Conservation (phyloP, 1,284 basidiomycete species). For the Bjerkandera adusta region DNA sequence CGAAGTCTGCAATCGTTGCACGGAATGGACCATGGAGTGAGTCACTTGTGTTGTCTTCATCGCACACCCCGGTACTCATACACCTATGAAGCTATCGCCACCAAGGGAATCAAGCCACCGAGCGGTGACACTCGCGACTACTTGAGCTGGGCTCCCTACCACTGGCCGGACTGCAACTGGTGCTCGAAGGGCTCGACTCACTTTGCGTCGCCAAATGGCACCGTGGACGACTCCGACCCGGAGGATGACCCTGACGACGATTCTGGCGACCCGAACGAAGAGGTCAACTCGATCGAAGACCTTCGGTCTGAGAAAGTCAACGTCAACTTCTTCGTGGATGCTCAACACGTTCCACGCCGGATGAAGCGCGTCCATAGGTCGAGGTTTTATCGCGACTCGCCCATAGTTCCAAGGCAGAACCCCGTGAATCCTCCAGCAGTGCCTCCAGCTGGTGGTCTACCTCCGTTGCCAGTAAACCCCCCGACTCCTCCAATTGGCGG, state of each 20-base stretch:
- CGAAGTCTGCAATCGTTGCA: slow-evolving; percentile 43
- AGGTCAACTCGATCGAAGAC: slow-evolving; percentile 9
- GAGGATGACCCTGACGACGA: slow-evolving; percentile 9
- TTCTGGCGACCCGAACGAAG: slow-evolving; percentile 7
- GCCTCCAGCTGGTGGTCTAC: too few relatives aligned
- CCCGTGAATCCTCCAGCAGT: too few relatives aligned
- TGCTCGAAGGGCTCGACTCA: slow-evolving; percentile 30
- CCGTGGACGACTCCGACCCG: slow-evolving; percentile 4
- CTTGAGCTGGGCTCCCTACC: slow-evolving; percentile 58
- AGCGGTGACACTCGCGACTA: slow-evolving; percentile 48
- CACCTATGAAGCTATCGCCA: slow-evolving; percentile 20
- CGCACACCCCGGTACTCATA: slow-evolving; percentile 23
- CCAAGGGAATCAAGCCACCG: slow-evolving; percentile 26
- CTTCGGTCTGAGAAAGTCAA: slow-evolving; percentile 8
- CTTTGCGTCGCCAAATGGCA: slow-evolving; percentile 23
- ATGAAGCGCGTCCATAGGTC: slow-evolving; percentile 18
- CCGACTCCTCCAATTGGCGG: too few relatives aligned
- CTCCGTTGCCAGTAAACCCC: too few relatives aligned
- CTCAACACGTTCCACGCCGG: slow-evolving; percentile 8
- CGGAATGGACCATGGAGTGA: slow-evolving; percentile 53
- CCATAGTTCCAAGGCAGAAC: too few relatives aligned
- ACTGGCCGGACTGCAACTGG: slow-evolving; percentile 59
- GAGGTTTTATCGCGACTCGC: too few relatives aligned
- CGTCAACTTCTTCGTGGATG: slow-evolving; percentile 12
- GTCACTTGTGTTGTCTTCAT: slow-evolving; percentile 12